Percentiles rank a stretch among this genome's conserved stretches.
These are phyloP conservation scores for Bertia moriformis DNA, from an alignment of 2,329 filamentous ascomycete genomes.

Conservation along the genomic window DNA sequence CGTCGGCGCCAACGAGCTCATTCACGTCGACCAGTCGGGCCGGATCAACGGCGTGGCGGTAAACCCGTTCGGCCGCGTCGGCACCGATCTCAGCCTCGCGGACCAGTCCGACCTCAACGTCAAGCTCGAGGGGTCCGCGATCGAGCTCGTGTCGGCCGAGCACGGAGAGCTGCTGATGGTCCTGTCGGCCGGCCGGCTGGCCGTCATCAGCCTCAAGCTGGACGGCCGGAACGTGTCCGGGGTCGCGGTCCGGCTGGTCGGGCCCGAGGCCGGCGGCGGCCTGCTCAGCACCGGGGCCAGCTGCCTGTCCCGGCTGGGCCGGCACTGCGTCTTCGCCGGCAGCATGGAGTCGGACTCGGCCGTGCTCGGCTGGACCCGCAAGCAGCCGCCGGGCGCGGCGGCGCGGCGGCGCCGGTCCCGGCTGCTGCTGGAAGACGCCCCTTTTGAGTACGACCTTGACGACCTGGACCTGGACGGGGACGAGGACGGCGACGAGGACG, in stretches of 20 bases:
- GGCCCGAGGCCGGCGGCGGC: conserved; percentile 44
- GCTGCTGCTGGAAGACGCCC: conserved; percentile 36
- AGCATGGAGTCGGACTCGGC: conserved; percentile 72
- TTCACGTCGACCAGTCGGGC: conserved; percentile 90
- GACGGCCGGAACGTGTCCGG: conserved; percentile 87
- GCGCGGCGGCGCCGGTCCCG: conserved; percentile 52
- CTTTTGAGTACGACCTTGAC: conserved; percentile 31
- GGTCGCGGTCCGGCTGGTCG: conserved; percentile 55
- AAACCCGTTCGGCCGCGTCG: conserved; percentile 71
- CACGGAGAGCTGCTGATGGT: conserved; percentile 75
- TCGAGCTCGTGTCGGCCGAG: conserved; percentile 64
- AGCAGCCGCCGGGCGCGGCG: conserved; percentile 39
- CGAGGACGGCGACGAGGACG: conserved; percentile 20
- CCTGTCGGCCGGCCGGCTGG: conserved; percentile 60
- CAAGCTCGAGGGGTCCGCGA: conserved; percentile 64
- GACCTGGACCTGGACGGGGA: conserved; percentile 35
- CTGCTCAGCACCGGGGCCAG: conserved; percentile 49
- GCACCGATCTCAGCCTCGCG: conserved; percentile 66
- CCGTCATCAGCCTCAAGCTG: conserved; percentile 66
- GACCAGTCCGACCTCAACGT: conserved; percentile 74
- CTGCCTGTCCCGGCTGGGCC: conserved; percentile 54
- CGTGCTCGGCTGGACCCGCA: conserved; percentile 65
- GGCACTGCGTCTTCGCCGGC: conserved; percentile 65
- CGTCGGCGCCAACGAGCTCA: conserved; percentile 75
- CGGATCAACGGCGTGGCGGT: conserved; percentile 86